Conservation (phyloP, 495 filamentous ascomycete species). For the Xylaria scruposa region DNA sequence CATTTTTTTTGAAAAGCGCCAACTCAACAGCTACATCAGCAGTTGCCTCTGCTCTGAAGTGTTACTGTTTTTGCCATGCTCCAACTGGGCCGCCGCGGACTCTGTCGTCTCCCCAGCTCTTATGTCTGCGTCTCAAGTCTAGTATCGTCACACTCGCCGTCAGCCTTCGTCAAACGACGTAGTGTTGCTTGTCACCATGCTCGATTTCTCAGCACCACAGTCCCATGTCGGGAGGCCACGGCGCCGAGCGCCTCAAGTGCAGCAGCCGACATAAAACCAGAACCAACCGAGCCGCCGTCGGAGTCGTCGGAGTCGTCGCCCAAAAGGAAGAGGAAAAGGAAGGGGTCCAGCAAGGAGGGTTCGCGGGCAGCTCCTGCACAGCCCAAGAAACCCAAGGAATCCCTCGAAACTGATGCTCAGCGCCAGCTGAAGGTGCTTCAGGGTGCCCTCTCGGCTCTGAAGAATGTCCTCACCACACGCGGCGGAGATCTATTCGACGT, state of each 20-base stretch:
- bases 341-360: not conserved
- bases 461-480: conserved; percentile 36
- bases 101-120: conserved; percentile 34
- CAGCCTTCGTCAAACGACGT: not conserved
- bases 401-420: conserved; percentile 7
- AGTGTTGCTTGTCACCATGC: conserved; percentile 16
- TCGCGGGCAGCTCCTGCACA: too few species aligned
- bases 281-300: not conserved
- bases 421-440: conserved; percentile 35
- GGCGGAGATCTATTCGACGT: conserved; percentile 40
- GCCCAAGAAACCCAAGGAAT: not conserved
- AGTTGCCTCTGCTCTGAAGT: conserved; percentile 10
- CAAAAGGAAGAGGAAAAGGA: conserved; percentile 9
- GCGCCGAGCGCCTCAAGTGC: not conserved
- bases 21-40: not conserved
- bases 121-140: conserved; percentile 40
- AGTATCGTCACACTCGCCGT: conserved; percentile 16
- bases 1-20: not conserved
- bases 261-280: not conserved
- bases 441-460: conserved; percentile 33
- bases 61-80: conserved; percentile 40
- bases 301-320: not conserved
- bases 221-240: conserved; percentile 4
- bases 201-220: conserved; percentile 23
- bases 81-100: conserved; percentile 35